Evolutionary conservation across 176 grass and related monocot species (phyloP).

Genomic region (Rhynchospora pubera): DNA sequence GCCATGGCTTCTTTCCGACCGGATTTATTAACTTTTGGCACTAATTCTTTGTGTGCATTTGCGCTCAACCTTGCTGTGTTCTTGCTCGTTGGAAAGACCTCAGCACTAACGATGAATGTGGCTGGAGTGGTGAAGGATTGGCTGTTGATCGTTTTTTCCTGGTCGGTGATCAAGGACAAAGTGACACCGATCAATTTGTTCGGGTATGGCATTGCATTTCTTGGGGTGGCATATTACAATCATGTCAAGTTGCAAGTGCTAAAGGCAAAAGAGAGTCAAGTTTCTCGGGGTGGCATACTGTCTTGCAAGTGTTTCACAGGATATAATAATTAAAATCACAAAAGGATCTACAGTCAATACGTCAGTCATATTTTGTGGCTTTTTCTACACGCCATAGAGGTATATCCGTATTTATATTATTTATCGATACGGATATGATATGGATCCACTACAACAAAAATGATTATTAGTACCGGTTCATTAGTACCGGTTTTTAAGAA

Average conservation of each 20-base stretch:
- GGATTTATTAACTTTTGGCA: slow-evolving; percentile 25
- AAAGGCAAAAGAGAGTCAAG: slow-evolving; percentile 36
- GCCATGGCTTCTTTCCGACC: slow-evolving; percentile 24
- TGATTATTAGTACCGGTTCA: too few species aligned
- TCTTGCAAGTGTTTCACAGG: neutral
- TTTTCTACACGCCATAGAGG: too few species aligned
- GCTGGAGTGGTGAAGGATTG: slow-evolving; percentile 58
- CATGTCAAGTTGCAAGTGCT: slow-evolving; percentile 46
- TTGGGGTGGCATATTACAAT: slow-evolving; percentile 53
- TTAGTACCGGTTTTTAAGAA: too few species aligned
- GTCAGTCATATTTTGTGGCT: too few species aligned
- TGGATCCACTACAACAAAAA: too few species aligned
- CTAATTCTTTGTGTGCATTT: slow-evolving; percentile 43
- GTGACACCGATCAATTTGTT: slow-evolving; percentile 43
- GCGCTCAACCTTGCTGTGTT: slow-evolving; percentile 53
- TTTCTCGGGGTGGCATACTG: neutral
- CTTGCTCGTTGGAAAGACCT: slow-evolving; percentile 50
- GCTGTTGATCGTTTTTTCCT: slow-evolving; percentile 50
- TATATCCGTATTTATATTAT: too few species aligned
- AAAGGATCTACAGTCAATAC: neutral
- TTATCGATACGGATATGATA: too few species aligned
- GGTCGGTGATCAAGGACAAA: slow-evolving; percentile 46
- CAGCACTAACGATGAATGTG: slow-evolving; percentile 51
- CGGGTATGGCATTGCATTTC: slow-evolving; percentile 49
- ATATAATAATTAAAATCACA: neutral